These are phyloP conservation scores for Bocquillonia castaneifolia DNA, from an alignment of 441 rosid genomes.

Conservation along the genomic window DNA sequence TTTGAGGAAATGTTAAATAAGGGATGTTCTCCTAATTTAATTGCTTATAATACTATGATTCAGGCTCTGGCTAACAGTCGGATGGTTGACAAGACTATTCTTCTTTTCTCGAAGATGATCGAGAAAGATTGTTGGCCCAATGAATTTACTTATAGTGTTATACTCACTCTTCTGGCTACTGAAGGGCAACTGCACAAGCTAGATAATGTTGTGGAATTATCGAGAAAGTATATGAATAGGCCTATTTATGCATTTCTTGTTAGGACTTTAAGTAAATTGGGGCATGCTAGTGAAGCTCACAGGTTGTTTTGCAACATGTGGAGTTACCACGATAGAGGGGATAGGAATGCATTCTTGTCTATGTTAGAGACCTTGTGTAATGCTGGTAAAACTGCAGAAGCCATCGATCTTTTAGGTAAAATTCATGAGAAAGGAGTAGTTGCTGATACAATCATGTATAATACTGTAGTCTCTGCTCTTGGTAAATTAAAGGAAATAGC, in stretches of 20 bases:
- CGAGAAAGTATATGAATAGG: constrained; percentile 63
- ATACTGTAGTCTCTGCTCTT: constrained; percentile 60
- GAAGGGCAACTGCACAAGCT: constrained; percentile 65
- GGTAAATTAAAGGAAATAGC: constrained; percentile 69
- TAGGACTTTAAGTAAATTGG: constrained; percentile 60
- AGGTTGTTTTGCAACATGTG: constrained; percentile 88
- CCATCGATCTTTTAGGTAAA: constrained; percentile 64
- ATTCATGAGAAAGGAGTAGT: constrained; percentile 69
- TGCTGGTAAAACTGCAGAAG: constrained; percentile 77
- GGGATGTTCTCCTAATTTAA: constrained; percentile 51
- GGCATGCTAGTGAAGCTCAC: constrained; percentile 85
- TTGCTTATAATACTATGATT: constrained; percentile 75
- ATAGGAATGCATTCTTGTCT: constrained; percentile 61
- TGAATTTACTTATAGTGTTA: constrained; percentile 65
- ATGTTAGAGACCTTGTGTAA: constrained; percentile 73
- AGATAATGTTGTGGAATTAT: constrained; percentile 62
- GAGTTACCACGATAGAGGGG: constrained; percentile 76
- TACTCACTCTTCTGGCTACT: constrained; percentile 59
- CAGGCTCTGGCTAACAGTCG: constrained; percentile 60
- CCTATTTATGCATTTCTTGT: constrained; percentile 72
- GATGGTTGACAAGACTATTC: constrained; percentile 46
- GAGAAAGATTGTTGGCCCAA: constrained; percentile 59
- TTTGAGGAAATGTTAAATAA: constrained; percentile 67
- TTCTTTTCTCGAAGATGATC: constrained; percentile 59
- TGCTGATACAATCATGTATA: constrained; percentile 70